Percentiles rank a stretch among this genome's conserved stretches.
phyloP scores from a whole-genome alignment of 106 monocot species.

The Dactylorhiza incarnata region DNA sequence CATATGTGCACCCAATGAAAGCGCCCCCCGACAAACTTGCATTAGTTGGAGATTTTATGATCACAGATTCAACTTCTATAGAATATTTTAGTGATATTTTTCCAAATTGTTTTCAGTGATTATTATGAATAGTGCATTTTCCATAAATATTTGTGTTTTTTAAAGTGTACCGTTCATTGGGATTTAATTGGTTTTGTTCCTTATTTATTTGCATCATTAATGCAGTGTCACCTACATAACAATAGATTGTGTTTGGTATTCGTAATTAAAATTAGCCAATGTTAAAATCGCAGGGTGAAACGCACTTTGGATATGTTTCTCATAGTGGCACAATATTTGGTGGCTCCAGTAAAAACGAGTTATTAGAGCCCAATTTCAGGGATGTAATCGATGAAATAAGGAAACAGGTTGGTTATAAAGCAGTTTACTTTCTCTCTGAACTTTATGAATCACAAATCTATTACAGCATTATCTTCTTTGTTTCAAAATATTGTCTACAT shows the following conservation, averaged over 20 bases:
- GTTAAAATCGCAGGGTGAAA: constrained; percentile 18
- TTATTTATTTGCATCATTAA: not conserved
- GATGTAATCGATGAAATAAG: constrained; percentile 53
- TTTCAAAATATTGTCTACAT: not conserved
- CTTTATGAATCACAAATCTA: not conserved
- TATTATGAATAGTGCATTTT: not conserved
- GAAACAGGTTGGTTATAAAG: constrained; percentile 48
- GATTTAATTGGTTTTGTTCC: not conserved
- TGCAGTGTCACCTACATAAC: not conserved
- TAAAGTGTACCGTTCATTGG: not conserved
- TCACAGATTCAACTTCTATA: not conserved
- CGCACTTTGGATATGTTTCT: constrained; percentile 2
- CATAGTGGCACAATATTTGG: constrained; percentile 14
- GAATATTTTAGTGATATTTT: not conserved
- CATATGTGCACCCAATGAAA: too few species aligned
- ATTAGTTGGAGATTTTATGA: too few species aligned
- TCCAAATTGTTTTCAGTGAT: not conserved
- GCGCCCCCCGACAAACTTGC: too few species aligned
- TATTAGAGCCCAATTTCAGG: constrained; percentile 38
- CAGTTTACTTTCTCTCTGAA: not conserved
- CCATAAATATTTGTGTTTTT: not conserved
- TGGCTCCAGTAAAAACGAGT: constrained; percentile 15
- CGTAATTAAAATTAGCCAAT: not conserved
- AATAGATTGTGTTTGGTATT: not conserved
- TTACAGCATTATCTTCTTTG: not conserved